Evolutionary conservation across 208 protist species (phyloP), one percentile per base, ranked within the genome.

Genomic region (Leishmania aethiopica): DNA sequence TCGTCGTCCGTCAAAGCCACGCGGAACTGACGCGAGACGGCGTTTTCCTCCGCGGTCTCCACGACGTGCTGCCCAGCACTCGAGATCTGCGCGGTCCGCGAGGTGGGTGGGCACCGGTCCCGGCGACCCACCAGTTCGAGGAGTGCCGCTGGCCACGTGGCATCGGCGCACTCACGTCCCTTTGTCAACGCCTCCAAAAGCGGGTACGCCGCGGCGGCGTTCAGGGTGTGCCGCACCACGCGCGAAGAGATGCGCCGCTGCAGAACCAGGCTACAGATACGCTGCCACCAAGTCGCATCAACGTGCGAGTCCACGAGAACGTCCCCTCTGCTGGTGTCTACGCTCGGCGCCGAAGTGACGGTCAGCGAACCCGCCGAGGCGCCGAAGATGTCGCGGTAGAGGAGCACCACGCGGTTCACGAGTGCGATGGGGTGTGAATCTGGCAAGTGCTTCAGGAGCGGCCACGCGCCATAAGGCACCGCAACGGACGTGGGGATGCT

Each of bases 1-100:
- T 97, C 92, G 77, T 97, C 94, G 71, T 96, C 89, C 32, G 88
- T 79, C 7, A 96, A 78, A 6, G 90, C 81, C 3, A 79, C 88
- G 53, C 84, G 77, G 67, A 89, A 91, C 76, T 87, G 84, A 47
- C 84, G 87, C 37, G 81, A 88, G 49, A 91, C 84, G 15, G 91
- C 90, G 35, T 91, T 86, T 80, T 90, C 90, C 84, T 95, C 88
- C 3, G 91, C 90, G 1, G 89, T 77, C 35, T 91, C 90, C 69
- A 97, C 55, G 11, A 96, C 87, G 76, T 94, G 84, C 32, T 78
- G 82, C 7, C 88, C 87, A 8, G 86, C 84, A 60, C 88, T 87
- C 13, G 78, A 59, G 10, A 89, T 66, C 40, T 75, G 78, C 13
- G 77, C 77, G 2, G 72, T 66, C n/a, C 76, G 67, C 69, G 86